Evolutionary conservation across 352 stramenopile genomes (phyloP), one percentile per base, ranked within the genome.

Genomic region (Phytopythium chamaehyphon): DNA sequence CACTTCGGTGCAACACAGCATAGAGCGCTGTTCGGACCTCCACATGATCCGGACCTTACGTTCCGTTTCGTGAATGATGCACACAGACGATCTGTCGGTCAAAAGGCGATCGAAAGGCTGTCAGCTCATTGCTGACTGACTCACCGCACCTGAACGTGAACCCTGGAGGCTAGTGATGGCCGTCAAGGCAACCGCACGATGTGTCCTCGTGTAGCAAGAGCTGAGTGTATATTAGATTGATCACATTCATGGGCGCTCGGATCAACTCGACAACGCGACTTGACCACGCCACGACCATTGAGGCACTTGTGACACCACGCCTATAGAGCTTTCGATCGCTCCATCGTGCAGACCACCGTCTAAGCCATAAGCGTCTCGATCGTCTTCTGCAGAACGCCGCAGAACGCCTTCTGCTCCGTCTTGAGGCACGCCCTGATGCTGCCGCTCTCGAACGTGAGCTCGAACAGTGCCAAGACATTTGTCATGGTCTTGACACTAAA

Each of bases 401-500:
- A 90, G 75, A 98, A 98, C 1, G 86, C 70, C 66, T 93, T 83
- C 60, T 95, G 86, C 64, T 98, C 88, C 12, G 89, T 95, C 79
- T 98, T 98, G 47, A 98, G 71, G 57, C 93, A 98, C 62, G 98
- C 84, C 69, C 98, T 98, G 42, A 76, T 88, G 18, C 71, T 77
- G 62, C 83, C 84, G 24, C 86, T 92, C 62, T 98, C 96, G 67
- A 98, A 98, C 44, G 94, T 98, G 51, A 98, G 81, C 65, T 98
- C 95, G 26, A 97, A 90, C 12, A 98, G 78, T 53, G 96, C 96
- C 18, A 91, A 73, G 52, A 96, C 85, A 35, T 93, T 93, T 19
- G 90, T 97, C 57, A 96, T 86, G 47, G 88, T 98, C 61, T 95
- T 94, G 70, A 96, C 76, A n/a, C 78, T 96, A 64, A 97, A 98